Evolutionary conservation across 495 filamentous ascomycete species (phyloP).

Genomic region (Xylaria longipes): DNA sequence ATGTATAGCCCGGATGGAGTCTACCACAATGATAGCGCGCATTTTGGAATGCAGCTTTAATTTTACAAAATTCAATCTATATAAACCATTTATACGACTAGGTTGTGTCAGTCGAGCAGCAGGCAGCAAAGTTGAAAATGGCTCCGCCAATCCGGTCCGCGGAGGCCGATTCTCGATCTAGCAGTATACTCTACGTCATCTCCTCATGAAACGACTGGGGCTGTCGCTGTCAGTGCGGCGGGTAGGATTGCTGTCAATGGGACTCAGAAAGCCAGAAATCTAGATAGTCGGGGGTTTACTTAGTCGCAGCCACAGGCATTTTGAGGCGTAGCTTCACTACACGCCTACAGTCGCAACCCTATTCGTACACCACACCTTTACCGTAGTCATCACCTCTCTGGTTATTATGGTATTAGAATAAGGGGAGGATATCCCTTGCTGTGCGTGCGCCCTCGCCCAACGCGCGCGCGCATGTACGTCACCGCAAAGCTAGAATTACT

Average conservation of each 20-base stretch:
- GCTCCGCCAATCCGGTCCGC: slow-evolving; percentile 1
- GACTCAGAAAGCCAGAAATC: not conserved
- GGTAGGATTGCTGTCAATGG: not conserved
- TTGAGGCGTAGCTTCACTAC: not conserved
- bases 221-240: not conserved
- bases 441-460: too few species aligned
- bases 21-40: not conserved
- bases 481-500: too few species aligned
- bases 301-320: not conserved
- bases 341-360: too few species aligned
- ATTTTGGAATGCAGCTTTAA: not conserved
- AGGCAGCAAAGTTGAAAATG: not conserved
- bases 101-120: not conserved
- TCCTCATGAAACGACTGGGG: not conserved
- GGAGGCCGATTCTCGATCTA: slow-evolving; percentile 6
- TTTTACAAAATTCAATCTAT: not conserved
- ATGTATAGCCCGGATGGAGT: not conserved
- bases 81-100: not conserved
- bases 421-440: too few species aligned
- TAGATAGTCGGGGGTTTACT: not conserved
- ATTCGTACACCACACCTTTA: too few species aligned
- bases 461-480: too few species aligned
- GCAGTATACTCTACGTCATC: not conserved
- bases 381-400: too few species aligned
- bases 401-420: too few species aligned